phyloP scores from a whole-genome alignment of 1,139 yeast genomes.

The Blastobotrys aristatus region DNA sequence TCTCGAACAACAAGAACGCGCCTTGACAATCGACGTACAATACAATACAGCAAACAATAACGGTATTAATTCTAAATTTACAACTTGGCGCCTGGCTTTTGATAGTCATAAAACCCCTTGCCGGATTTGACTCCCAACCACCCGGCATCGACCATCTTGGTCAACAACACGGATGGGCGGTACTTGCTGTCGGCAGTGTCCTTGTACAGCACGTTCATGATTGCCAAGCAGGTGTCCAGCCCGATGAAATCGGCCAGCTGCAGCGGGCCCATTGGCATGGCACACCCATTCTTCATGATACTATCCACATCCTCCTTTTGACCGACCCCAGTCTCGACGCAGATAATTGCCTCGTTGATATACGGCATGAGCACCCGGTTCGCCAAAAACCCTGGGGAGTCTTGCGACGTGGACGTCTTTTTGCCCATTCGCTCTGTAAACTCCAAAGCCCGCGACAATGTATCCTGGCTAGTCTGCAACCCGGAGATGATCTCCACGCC shows the following conservation, averaged over 20 bases:
- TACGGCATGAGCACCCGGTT: constrained; percentile 42
- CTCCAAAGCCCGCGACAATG: constrained; percentile 32
- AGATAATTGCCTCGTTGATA: constrained; percentile 41
- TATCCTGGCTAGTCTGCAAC: constrained; percentile 38
- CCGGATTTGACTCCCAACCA: constrained; percentile 42
- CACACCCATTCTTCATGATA: constrained; percentile 44
- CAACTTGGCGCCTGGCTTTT: constrained; percentile 16
- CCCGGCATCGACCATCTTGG: constrained; percentile 42
- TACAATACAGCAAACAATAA: no score
- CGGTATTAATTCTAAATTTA: no score
- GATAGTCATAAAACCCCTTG: constrained; percentile 40
- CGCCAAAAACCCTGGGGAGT: constrained; percentile 42
- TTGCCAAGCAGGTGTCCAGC: constrained; percentile 41
- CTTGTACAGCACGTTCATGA: constrained; percentile 39
- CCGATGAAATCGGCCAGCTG: constrained; percentile 43
- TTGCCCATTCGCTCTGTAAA: constrained; percentile 37
- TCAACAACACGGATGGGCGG: constrained; percentile 38
- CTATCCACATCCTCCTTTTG: constrained; percentile 39
- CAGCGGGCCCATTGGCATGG: constrained; percentile 46
- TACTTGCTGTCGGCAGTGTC: constrained; percentile 42
- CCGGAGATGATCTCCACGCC: constrained; percentile 44
- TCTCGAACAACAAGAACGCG: no score
- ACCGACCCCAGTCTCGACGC: constrained; percentile 42
- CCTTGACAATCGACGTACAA: no score
- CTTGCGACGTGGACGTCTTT: constrained; percentile 36